phyloP scores from a whole-genome alignment of 148 eudicot species.

The Chenopodium quinoa region DNA sequence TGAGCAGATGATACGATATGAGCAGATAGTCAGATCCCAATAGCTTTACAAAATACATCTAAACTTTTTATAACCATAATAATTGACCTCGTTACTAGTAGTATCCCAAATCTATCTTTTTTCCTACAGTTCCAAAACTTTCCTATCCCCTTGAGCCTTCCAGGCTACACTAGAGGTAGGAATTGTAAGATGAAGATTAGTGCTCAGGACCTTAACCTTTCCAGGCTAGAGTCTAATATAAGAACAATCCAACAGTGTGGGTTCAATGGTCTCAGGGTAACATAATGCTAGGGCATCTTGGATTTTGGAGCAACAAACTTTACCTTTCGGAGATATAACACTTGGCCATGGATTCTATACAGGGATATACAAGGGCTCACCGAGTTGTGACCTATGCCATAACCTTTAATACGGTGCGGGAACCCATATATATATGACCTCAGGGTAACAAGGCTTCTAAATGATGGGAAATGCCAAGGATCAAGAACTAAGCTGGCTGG shows the following conservation, averaged over 20 bases:
- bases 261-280: background rate
- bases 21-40: background rate
- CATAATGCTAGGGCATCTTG: background rate
- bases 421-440: background rate
- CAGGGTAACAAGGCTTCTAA: background rate
- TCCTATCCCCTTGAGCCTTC: background rate
- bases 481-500: background rate
- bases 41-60: background rate
- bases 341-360: background rate
- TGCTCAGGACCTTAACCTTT: background rate
- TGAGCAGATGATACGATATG: background rate
- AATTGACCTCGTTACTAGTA: background rate
- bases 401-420: background rate
- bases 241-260: background rate
- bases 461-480: background rate
- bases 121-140: background rate
- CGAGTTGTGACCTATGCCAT: background rate
- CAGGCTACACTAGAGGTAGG: background rate
- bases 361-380: background rate
- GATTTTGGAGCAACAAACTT: background rate
- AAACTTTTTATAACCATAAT: background rate
- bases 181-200: background rate
- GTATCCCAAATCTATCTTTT: background rate
- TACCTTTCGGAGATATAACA: background rate
- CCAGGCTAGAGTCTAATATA: background rate